Evolutionary conservation across 352 stramenopile genomes (phyloP), one percentile per base, ranked within the genome.

Genomic region (Phytophthora aleatoria): DNA sequence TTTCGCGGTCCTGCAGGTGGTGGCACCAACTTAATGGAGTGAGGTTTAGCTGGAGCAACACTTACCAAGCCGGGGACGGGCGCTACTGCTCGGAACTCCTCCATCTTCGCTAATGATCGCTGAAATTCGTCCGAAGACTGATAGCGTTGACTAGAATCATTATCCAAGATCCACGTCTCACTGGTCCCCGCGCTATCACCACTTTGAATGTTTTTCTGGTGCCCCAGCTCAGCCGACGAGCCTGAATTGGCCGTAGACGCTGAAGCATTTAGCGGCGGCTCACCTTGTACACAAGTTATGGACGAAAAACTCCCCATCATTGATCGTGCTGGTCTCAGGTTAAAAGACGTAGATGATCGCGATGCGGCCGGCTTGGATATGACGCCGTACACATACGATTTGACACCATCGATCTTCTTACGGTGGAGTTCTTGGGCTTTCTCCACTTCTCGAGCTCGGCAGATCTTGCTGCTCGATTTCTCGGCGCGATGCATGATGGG

Each of bases 401-500:
- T 86, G 31, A 90, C 83, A 31, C 74, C 71, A 57, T 79, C 74
- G 39, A 94, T 84, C 53, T 94, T 94, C 57, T 81, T 83, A 30
- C 75, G 76, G 50, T 94, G 85, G 16, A 90, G 62, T 50, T 85
- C 77, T 60, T 91, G 82, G 1, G 83, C 83, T 28, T 81, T 86
- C 51, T 90, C 83, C 16, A 92, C 71, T 56, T 94, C 83, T 39
- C 85, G 64, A 6, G 83, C 79, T 41, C 80, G 81, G 50, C 83
- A 91, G 54, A 94, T 72, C 59, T 85, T 87, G 52, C 85, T 94
- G 71, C 85, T 92, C 20, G 81, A 81, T 61, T 90, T 90, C 67
- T 94, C 77, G 1, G 79, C 83, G 42, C 85, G 83, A 56, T 92
- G 76, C 81, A 94, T 93, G 28, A 12, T 57, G 12, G n/a, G 13